A percentile compares a stretch with the other conserved stretches of the same genome.
Evolutionary conservation across 2,329 filamentous ascomycete species (phyloP).

Genomic region (Kalaharituber pfeilii): DNA sequence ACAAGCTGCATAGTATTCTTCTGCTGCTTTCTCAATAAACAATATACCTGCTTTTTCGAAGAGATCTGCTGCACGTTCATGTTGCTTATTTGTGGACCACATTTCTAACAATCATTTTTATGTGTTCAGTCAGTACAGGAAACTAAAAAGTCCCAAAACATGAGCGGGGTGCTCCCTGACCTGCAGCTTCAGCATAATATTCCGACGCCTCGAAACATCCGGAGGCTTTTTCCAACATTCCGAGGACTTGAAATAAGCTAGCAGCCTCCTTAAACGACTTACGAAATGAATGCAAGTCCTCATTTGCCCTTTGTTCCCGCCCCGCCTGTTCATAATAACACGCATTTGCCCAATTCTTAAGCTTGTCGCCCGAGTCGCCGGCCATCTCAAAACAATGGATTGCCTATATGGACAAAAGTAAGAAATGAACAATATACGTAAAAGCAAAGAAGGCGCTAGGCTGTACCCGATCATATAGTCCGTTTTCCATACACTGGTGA

Average conservation of each 20-base stretch:
- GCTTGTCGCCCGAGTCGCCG: neutral
- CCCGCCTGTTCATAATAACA: conserved; percentile 7
- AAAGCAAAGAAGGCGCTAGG: neutral
- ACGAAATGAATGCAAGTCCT: neutral
- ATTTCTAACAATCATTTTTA: no score
- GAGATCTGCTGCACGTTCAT: neutral
- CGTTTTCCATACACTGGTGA: conserved; percentile 18
- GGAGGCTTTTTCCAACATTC: neutral
- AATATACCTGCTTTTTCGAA: neutral
- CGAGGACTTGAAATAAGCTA: neutral
- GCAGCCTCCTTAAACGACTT: neutral
- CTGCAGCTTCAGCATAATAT: neutral
- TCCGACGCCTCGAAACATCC: neutral
- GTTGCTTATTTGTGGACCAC: neutral
- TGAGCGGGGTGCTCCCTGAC: neutral
- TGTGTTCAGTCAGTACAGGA: no score
- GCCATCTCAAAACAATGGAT: conserved; percentile 14
- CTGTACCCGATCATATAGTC: conserved; percentile 19
- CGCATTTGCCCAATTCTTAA: conserved; percentile 3
- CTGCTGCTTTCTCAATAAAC: neutral
- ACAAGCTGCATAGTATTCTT: neutral
- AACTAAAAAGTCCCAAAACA: neutral
- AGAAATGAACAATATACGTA: no score
- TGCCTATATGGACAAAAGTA: neutral
- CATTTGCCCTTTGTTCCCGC: neutral